Conservation (phyloP, 176 grass and related monocot species). For the Ampelocalamus luodianensis region DNA sequence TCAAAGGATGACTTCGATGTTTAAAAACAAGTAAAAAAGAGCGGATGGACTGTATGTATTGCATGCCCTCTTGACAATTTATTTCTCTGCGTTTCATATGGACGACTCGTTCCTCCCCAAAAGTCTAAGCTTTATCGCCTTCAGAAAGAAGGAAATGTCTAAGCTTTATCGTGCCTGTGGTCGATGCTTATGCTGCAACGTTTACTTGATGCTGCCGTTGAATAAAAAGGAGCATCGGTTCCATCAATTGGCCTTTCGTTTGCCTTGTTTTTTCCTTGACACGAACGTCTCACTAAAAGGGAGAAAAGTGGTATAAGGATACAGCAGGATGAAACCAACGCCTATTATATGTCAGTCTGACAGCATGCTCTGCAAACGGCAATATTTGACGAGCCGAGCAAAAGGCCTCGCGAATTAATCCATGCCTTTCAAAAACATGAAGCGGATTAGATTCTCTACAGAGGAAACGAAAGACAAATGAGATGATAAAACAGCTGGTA, state of each 20-base stretch:
- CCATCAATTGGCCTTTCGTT: background rate
- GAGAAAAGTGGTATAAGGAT: background rate
- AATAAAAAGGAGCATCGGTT: conserved; percentile 32
- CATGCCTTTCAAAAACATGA: background rate
- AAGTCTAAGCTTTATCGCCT: conserved; percentile 26
- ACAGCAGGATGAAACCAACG: conserved; percentile 32
- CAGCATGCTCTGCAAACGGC: conserved; percentile 20
- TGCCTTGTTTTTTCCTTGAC: background rate
- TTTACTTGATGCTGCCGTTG: conserved; percentile 39
- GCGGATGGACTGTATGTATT: background rate
- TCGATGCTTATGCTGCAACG: background rate
- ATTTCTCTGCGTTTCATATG: background rate
- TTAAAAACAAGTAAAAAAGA: too few relatives aligned
- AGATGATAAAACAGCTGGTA: background rate
- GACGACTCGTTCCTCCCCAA: background rate
- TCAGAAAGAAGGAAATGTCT: background rate
- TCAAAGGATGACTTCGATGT: too few relatives aligned
- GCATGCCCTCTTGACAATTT: conserved; percentile 30
- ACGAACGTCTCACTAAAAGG: conserved; percentile 39
- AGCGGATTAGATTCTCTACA: background rate
- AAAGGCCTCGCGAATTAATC: background rate
- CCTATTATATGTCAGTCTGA: conserved; percentile 26
- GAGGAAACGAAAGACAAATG: background rate
- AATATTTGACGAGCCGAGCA: conserved; percentile 30
- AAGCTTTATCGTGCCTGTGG: background rate